Conservation (phyloP, 805 yeast genomes). For the Sungouiella blattae region DNA sequence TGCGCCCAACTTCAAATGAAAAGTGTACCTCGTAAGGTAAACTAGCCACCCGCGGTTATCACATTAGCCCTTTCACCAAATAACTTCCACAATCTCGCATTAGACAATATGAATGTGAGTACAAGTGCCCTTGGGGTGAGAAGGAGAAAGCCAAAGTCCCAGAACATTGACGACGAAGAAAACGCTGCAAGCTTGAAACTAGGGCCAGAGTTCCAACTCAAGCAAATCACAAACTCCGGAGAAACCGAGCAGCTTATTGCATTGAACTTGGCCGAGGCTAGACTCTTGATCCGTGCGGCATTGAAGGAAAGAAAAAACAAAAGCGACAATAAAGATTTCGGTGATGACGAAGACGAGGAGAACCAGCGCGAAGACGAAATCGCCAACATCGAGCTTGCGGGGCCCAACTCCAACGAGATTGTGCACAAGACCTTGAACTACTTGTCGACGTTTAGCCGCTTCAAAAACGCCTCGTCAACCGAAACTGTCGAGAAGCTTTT, state of each 20-base stretch:
- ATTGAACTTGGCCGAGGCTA: slow-evolving; percentile 82
- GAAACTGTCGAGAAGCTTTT: slow-evolving; percentile 88
- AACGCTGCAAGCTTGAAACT: slow-evolving; percentile 83
- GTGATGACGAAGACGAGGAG: slow-evolving; percentile 33
- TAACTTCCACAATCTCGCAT: too few relatives aligned
- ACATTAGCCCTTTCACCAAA: too few relatives aligned
- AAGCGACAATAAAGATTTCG: slow-evolving; percentile 26
- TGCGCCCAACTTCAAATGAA: too few relatives aligned
- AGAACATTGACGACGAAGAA: slow-evolving; percentile 79
- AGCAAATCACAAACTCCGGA: slow-evolving; percentile 80
- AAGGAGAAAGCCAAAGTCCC: slow-evolving; percentile 59
- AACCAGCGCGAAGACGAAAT: slow-evolving; percentile 43
- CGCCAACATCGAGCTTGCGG: slow-evolving; percentile 48
- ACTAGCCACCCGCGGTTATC: too few relatives aligned
- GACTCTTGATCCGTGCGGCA: slow-evolving; percentile 87
- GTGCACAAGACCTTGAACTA: slow-evolving; percentile 89
- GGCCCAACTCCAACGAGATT: slow-evolving; percentile 79
- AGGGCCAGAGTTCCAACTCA: slow-evolving; percentile 88
- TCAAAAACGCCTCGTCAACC: slow-evolving; percentile 88
- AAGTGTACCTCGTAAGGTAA: too few relatives aligned
- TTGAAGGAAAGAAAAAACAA: slow-evolving; percentile 57
- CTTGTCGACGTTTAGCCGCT: slow-evolving; percentile 79
- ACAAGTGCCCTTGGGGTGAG: slow-evolving; percentile 84
- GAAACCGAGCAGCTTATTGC: slow-evolving; percentile 74
- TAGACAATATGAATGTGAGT: slow-evolving; percentile 69